Base-by-base conservation (phyloP, 768 basidiomycete genomes). In the Xanthoconium purpureum region DNA sequence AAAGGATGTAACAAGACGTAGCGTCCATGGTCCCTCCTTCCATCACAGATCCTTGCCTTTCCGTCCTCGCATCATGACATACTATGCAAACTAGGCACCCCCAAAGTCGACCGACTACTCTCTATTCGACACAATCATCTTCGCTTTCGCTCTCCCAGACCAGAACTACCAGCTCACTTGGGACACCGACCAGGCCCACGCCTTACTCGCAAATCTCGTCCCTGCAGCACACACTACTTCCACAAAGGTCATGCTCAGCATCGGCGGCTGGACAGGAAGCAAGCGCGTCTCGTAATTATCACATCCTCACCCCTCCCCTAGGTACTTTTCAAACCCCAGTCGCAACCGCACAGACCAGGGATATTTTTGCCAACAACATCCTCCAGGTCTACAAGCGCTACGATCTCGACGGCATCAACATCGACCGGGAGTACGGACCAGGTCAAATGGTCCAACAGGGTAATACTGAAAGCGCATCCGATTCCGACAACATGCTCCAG, bases 401-500 rank as follows among this genome's bases (percentile, higher is more conserved):
- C 73, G 59, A 74, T 28, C 70, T 98, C 11, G 94, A 97, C 66
- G 96, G 96, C 9, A 86, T 98, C 65, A 95, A 98, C 70, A 86
- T 98, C 63, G 92, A 94, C 69, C 96, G 93, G 94, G 95, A 97
- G 73, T 98, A 96, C 72, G n/a, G n/a, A n/a, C 96, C 95, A 37
- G 91, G 86, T 39, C 79, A 78, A 54, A 43, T 61, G 33, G 93
- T 89, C 8, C 73, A 77, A 24, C 63, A 62, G 8, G 82, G 82
- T 11, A 96, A 97, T 69, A 63, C 66, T 45, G 75, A 86, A 56
- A 76, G 78, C 50, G 50, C 77, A 0, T 50, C 69, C 42, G 96
- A 98, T 73, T 77, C 85, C 3, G 74, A 74, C 18, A 91, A 97
- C 71, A 87, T 88, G 71, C 80, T 97, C 55, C 61, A 74, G 44